Evolutionary conservation across 2,329 filamentous ascomycete genomes (phyloP), one percentile per base, ranked within the genome.

Genomic region (Colletotrichum gigasporum): DNA sequence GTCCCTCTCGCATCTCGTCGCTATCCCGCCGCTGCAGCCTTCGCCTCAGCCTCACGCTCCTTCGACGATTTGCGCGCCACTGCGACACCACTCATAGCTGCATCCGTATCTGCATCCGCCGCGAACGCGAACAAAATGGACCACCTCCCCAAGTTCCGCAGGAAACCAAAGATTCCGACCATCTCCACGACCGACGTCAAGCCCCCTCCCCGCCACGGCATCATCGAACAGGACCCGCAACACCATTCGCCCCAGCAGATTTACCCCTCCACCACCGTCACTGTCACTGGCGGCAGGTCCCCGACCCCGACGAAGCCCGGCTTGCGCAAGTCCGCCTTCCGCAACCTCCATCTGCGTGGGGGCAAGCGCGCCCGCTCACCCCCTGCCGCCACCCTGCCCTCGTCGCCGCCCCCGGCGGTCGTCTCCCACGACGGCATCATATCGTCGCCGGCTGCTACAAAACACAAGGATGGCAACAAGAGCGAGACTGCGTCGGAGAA

Each of bases 291-390:
- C 44, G 32, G 35, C n/a, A 48, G 50, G 2, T 65, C 61, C 4
- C 59, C 56, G 2, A 63, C 59, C 44, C 28, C 52, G 37, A 63
- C 59, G 10, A 75, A 71, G 59, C 60, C 70, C 24, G 66, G 71
- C 24, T 63, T 65, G 35, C 76, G 76, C 59, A 76, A 75, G 41
- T 75, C 78, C 16, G 73, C 82, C 39, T 83, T 85, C 52, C 79
- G 80, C 39, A 77, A 75, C 65, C 75, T 85, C 61, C 78, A 81
- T 53, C 75, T 84, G 54, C 78, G 80, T 56, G 74, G 77, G 22
- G 75, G 79, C 56, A 85, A 85, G 74, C 81, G 83, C 70, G 80
- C 80, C 61, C 78, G 79, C 53, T 83, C 83, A 16, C 77, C 79
- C 37, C 72, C 73, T 28, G 68, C 75, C 62, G 56, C 66, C 35